A percentile compares a stretch with the other conserved stretches of the same genome.
Conservation (phyloP, 2,329 filamentous ascomycete genomes). For the Venturia pyrina region DNA sequence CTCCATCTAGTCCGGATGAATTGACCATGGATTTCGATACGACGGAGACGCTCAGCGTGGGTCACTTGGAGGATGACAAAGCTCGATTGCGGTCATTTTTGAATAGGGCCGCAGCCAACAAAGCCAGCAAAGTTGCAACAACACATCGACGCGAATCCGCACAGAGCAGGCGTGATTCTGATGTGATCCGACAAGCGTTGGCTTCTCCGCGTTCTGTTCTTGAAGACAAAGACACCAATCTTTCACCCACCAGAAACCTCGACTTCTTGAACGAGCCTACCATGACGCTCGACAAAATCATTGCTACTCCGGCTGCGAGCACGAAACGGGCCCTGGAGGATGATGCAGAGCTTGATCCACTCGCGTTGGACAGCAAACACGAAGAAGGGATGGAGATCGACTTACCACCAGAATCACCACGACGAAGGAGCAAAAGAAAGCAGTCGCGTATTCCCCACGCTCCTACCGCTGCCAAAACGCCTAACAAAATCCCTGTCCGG, state of each 20-base stretch:
- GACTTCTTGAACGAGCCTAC: conserved; percentile 4
- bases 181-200: conserved; percentile 35
- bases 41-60: conserved; percentile 9
- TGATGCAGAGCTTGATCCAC: neutral
- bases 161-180: conserved; percentile 37
- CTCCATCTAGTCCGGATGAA: conserved; percentile 4
- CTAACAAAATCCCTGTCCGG: conserved; percentile 35
- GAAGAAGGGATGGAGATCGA: conserved; percentile 1
- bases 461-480: conserved; percentile 15
- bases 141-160: conserved; percentile 16
- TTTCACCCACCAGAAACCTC: conserved; percentile 22
- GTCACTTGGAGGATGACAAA: conserved; percentile 35
- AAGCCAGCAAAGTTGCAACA: conserved; percentile 25
- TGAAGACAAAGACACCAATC: conserved; percentile 38
- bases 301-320: neutral
- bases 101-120: conserved; percentile 38
- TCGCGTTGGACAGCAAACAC: neutral
- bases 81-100: conserved; percentile 40
- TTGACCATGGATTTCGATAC: conserved; percentile 10
- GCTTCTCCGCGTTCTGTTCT: conserved; percentile 35
- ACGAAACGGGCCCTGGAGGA: neutral
- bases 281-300: neutral
- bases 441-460: conserved; percentile 11
- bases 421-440: conserved; percentile 15
- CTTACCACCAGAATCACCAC: conserved; percentile 2